Base-by-base conservation (phyloP, 768 basidiomycete genomes). In the Tulasnella sp. region DNA sequence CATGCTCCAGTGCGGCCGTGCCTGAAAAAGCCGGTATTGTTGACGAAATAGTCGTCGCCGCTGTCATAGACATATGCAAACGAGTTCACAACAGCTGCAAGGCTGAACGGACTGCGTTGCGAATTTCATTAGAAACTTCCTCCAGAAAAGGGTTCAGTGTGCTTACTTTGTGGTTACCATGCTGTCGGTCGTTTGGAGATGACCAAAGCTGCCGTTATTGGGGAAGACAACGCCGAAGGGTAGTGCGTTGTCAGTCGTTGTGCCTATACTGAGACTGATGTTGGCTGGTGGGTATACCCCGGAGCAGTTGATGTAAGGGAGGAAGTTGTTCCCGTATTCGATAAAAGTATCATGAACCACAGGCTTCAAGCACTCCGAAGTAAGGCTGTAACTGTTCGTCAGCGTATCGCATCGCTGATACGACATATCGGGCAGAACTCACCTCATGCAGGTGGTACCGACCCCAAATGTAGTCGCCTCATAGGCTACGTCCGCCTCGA, bases 401-500 rank as follows among this genome's bases (percentile, higher is more conserved):
- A 46, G 20, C 46, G 7, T 46, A 29, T 10, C 2, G 42, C 29
- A 16, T 44, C 23, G 5, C 44, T 39, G 7, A 48, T 29, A 26
- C 10, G 48, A 29, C 15, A 44, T 16, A 15, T 13, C 44, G 0
- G 7, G n/a, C 11, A 44, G 39, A 40, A 4, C 73, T n/a, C 26
- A 74, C 73, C 73, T 74, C n/a, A 48, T 44, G 20, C 73, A 74
- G 0, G 73, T 44, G 23, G 73, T 55, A 5, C 44, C 44, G 23
- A 74, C 73, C 16, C 73, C 73, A 26, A 74, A 39, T 13, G 73
- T 74, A 1, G 18, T 42, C 15, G 73, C 73, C 10, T 44, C 32
- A 18, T 74, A 74, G 18, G 32, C 18, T 9, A 74, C 73, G 20
- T 73, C 37, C 7, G 26, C 32, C 32, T 67, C 29, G 46, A 74